Evolutionary conservation across 176 grass and related monocot species (phyloP).

Genomic region (Oryza australiensis): DNA sequence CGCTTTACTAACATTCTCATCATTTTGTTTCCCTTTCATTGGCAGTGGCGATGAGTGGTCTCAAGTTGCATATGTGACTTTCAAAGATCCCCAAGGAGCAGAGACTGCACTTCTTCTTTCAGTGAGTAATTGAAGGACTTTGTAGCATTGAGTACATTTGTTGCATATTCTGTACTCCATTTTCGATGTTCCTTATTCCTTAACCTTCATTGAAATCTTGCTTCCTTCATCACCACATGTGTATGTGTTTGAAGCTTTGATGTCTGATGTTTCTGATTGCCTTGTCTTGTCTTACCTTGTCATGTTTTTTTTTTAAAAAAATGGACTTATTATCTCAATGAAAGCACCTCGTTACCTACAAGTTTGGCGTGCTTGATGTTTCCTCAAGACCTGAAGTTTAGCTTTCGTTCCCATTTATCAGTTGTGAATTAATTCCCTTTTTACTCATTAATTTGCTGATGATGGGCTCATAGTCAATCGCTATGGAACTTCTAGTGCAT

Average conservation of each 20-base stretch:
- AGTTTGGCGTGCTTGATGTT: slow-evolving; percentile 1
- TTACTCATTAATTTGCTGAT: background rate
- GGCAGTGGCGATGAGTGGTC: slow-evolving; percentile 88
- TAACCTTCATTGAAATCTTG: background rate
- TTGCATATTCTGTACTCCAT: background rate
- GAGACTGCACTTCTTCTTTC: slow-evolving; percentile 97
- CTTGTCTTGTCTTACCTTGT: background rate
- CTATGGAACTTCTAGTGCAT: background rate
- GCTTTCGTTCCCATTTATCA: background rate
- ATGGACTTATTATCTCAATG: background rate
- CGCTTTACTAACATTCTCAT: slow-evolving; percentile 3
- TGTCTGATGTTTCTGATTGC: slow-evolving; percentile 24
- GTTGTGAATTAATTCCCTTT: slow-evolving; percentile 11
- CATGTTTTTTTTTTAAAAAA: background rate
- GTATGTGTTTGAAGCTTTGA: background rate
- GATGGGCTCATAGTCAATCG: slow-evolving; percentile 12
- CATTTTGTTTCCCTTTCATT: slow-evolving; percentile 1
- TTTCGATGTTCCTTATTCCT: background rate
- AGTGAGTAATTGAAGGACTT: slow-evolving; percentile 45
- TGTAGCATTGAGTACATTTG: background rate
- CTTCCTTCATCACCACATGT: background rate
- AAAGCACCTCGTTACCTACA: background rate
- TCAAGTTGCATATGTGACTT: slow-evolving; percentile 97
- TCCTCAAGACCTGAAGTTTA: background rate
- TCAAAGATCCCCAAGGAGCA: slow-evolving; percentile 86